Base-by-base conservation (phyloP, 768 basidiomycete species). In the Boletus insuetus region DNA sequence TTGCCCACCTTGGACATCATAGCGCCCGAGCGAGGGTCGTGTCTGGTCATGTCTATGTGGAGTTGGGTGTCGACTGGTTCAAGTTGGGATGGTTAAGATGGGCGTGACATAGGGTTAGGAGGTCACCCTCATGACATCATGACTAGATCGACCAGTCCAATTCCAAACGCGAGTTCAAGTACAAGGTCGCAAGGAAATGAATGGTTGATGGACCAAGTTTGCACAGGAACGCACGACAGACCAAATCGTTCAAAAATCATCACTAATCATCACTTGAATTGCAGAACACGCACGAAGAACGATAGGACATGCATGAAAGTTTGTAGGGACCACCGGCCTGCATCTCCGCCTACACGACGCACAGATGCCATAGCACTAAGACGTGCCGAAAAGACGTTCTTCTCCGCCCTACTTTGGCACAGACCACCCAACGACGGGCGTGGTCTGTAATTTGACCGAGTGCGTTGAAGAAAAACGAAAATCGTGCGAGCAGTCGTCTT, bases 1-100 rank as follows among this genome's bases (percentile, higher is more conserved):
- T 76, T 79, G n/a, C 79, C 79, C 41, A 77, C 76, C 49, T 77
- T 77, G 45, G 80, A 81, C 64, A 75, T 75, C 79, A 82, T 81
- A 56, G 78, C 68, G 14, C 70, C 66, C 11, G 68, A 66, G 51
- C 54, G 60, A 46, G 43, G 44, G 39, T 66, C 59, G 17, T 13
- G 19, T 6, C 46, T 40, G 1, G 63, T 63, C 64, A 68, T 68
- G 42, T 51, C 41, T 51, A 24, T 57, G 24, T 58, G 51, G 19
- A 39, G 17, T 34, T 39, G 19, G 38, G 6, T 9, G 43, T 29
- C 4, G 39, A 46, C 24, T 17, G 37, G 17, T 45, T 49, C 37
- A 4, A 39, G 48, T 40, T 26, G 49, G 19, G 35, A 14, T 20
- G 35, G 38, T n/a, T 54, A 31, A 17, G 2, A 16, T 37, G 35